phyloP scores from a whole-genome alignment of 1,284 basidiomycete species.

The Ceratobasidium theobromae region DNA sequence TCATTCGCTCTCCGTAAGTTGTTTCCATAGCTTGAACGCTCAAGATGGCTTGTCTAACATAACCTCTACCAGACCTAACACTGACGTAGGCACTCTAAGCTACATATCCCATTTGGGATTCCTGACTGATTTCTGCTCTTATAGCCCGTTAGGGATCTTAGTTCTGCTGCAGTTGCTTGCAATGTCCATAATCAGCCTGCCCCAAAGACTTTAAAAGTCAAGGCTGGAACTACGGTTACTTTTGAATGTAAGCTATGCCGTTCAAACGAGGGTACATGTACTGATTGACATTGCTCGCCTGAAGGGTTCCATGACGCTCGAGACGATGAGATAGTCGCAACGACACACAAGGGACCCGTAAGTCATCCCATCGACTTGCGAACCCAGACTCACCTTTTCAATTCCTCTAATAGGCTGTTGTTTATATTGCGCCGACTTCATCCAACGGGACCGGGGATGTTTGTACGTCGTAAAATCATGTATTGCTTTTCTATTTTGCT shows the following conservation, averaged over 20 bases:
- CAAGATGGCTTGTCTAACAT: no score
- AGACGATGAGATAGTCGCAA: background rate
- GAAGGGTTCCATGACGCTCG: background rate
- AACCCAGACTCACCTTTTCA: background rate
- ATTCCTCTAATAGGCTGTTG: background rate
- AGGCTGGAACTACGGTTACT: background rate
- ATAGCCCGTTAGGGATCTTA: slow-evolving; percentile 10
- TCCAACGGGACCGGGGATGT: background rate
- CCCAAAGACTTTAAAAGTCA: slow-evolving; percentile 7
- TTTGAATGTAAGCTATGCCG: slow-evolving; percentile 10
- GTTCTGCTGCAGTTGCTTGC: background rate
- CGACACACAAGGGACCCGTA: background rate
- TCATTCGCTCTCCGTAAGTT: slow-evolving; percentile 7
- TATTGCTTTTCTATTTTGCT: background rate
- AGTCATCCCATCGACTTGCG: background rate
- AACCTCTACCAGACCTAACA: background rate
- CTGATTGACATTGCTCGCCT: background rate
- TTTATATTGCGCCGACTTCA: background rate
- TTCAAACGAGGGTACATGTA: background rate
- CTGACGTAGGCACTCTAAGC: background rate
- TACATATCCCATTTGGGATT: background rate
- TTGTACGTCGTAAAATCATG: background rate
- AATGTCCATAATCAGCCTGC: background rate
- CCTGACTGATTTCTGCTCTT: background rate
- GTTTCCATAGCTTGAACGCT: background rate